Conservation (phyloP, 768 basidiomycete genomes). For the Pleurotus giganteus region DNA sequence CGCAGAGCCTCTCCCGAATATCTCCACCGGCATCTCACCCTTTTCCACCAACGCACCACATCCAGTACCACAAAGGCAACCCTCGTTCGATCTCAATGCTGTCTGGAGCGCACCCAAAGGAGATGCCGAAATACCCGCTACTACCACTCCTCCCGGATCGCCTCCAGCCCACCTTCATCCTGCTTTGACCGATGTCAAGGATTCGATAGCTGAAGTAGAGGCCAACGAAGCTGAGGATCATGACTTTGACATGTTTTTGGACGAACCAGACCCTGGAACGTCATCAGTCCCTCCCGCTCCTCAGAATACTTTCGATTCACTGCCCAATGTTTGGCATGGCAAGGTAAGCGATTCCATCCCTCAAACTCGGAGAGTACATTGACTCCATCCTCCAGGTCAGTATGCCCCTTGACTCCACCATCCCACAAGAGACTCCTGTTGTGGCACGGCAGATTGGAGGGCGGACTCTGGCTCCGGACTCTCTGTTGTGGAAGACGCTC, state of each 20-base stretch:
- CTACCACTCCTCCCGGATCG: slow-evolving; percentile 14
- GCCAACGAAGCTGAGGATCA: slow-evolving; percentile 58
- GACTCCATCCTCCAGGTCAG: slow-evolving; percentile 46
- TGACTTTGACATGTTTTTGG: slow-evolving; percentile 86
- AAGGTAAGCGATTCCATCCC: slow-evolving; percentile 45
- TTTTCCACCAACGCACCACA: slow-evolving; percentile 34
- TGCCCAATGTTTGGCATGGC: slow-evolving; percentile 70
- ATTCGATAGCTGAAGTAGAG: slow-evolving; percentile 45
- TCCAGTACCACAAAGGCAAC: slow-evolving; percentile 37
- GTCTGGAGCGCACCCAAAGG: slow-evolving; percentile 63
- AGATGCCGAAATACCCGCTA: slow-evolving; percentile 14
- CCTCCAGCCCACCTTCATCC: slow-evolving; percentile 20
- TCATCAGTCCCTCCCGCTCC: slow-evolving; percentile 33
- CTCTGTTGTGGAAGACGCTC: slow-evolving; percentile 70
- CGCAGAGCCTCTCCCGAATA: slow-evolving; percentile 20
- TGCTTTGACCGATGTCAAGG: slow-evolving; percentile 32
- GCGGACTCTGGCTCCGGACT: slow-evolving; percentile 51
- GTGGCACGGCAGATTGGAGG: slow-evolving; percentile 82
- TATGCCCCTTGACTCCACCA: slow-evolving; percentile 76
- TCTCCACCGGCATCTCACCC: slow-evolving; percentile 45
- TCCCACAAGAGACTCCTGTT: slow-evolving; percentile 64
- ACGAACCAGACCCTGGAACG: slow-evolving; percentile 49
- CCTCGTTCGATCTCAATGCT: slow-evolving; percentile 71
- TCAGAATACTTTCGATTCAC: slow-evolving; percentile 51
- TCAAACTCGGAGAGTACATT: slow-evolving; percentile 11